Conservation (phyloP, 148 eudicot genomes). For the Diospyros lotus region DNA sequence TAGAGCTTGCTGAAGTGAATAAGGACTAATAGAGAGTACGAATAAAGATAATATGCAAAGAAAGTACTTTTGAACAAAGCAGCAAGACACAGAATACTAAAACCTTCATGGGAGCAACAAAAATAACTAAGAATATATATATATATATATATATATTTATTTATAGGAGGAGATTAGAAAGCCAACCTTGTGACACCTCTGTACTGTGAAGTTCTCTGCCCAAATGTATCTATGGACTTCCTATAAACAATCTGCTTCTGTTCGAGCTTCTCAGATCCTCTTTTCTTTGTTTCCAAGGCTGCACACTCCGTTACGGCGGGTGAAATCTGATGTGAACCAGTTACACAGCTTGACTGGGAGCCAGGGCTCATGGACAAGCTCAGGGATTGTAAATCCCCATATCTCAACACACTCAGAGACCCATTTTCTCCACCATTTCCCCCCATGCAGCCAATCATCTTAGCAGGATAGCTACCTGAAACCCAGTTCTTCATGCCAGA, state of each 20-base stretch:
- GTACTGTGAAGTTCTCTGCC: constrained; percentile 94
- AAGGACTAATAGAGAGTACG: neutral
- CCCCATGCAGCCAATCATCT: constrained; percentile 16
- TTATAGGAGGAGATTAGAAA: neutral
- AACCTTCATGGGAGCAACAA: neutral
- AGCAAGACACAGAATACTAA: neutral
- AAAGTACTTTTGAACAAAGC: neutral
- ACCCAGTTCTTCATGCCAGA: no score
- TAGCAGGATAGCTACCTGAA: constrained; percentile 33
- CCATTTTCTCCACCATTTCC: constrained; percentile 29
- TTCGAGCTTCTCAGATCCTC: constrained; percentile 49
- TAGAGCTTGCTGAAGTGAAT: neutral
- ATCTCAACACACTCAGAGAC: constrained; percentile 31
- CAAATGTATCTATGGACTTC: constrained; percentile 92
- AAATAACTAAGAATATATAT: neutral
- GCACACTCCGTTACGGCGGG: constrained; percentile 33
- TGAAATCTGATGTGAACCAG: constrained; percentile 61
- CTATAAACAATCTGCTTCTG: constrained; percentile 83
- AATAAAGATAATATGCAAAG: neutral
- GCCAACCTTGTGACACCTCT: constrained; percentile 75
- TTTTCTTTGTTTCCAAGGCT: constrained; percentile 55
- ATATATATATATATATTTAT: neutral
- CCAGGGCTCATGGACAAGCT: constrained; percentile 93
- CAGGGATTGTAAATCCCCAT: constrained; percentile 66
- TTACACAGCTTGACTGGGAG: constrained; percentile 82